These are phyloP conservation scores for Tulasnella sp. DNA, from an alignment of 768 basidiomycete genomes.

Conservation along the genomic window DNA sequence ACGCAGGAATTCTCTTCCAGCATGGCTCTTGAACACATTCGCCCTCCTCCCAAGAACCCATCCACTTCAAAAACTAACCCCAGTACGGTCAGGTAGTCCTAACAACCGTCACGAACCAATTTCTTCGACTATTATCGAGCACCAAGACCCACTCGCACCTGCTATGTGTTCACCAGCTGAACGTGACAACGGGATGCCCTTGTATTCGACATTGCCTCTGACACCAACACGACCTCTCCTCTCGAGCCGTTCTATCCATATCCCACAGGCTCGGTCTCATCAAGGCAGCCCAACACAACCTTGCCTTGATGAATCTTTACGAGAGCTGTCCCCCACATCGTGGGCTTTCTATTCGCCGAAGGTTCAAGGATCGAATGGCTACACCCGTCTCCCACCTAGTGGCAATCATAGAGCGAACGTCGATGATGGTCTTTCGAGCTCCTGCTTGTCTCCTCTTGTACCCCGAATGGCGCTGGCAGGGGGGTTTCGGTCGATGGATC, in stretches of 20 bases:
- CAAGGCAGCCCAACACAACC: not conserved
- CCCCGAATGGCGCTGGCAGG: not conserved
- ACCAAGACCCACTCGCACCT: not conserved
- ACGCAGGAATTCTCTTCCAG: not conserved
- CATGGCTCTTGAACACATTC: not conserved
- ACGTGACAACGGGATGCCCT: not conserved
- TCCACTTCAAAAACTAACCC: not conserved
- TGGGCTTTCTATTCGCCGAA: not conserved
- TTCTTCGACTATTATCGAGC: not conserved
- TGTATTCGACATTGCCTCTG: not conserved
- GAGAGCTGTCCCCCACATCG: not conserved
- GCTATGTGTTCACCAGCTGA: not conserved
- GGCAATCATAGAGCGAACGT: not conserved
- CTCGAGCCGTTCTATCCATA: not conserved
- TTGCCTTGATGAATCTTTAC: not conserved
- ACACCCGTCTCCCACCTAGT: not conserved
- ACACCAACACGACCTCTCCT: not conserved
- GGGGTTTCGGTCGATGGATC: not conserved
- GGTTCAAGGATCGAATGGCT: not conserved
- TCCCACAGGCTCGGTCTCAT: not conserved
- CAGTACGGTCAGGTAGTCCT: not conserved
- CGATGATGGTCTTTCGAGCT: not conserved
- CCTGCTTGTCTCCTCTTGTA: not conserved
- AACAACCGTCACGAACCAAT: not conserved
- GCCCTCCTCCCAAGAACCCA: not conserved